phyloP scores from a whole-genome alignment of 257 asterid genomes.

The Solanum paucissectum region DNA sequence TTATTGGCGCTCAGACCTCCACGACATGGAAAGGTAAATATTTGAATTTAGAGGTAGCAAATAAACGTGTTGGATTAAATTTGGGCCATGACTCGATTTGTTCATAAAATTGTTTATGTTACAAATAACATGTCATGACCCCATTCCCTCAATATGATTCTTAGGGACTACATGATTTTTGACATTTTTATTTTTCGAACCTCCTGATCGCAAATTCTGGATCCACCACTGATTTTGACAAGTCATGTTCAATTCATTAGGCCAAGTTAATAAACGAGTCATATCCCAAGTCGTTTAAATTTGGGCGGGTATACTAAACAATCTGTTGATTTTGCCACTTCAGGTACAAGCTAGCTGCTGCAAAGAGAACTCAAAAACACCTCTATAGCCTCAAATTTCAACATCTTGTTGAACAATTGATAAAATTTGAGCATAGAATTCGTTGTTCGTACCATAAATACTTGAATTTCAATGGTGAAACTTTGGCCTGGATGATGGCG shows the following conservation, averaged over 20 bases:
- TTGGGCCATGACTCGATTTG: neutral
- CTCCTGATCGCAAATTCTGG: too few species aligned
- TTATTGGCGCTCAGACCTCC: conserved; percentile 24
- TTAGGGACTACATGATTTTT: too few species aligned
- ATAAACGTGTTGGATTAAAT: neutral
- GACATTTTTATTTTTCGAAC: too few species aligned
- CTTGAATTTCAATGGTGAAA: conserved; percentile 19
- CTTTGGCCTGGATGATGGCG: conserved; percentile 60
- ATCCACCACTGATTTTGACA: neutral
- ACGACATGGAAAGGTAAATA: conserved; percentile 40
- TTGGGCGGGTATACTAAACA: neutral
- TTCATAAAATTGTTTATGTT: neutral
- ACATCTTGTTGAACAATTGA: conserved; percentile 15
- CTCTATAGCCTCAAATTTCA: conserved; percentile 16
- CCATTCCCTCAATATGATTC: neutral
- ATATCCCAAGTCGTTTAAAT: neutral
- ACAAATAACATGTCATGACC: neutral
- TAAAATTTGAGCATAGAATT: conserved; percentile 19
- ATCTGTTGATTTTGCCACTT: neutral
- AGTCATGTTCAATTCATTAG: neutral
- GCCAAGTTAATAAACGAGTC: neutral
- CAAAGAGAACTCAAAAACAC: conserved; percentile 27
- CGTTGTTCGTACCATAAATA: conserved; percentile 45
- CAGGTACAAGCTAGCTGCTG: conserved; percentile 44
- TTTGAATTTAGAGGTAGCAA: neutral